A percentile compares a stretch with the other conserved stretches of the same genome.
phyloP scores from a whole-genome alignment of 2,329 filamentous ascomycete genomes.

The Fusarium sp. region DNA sequence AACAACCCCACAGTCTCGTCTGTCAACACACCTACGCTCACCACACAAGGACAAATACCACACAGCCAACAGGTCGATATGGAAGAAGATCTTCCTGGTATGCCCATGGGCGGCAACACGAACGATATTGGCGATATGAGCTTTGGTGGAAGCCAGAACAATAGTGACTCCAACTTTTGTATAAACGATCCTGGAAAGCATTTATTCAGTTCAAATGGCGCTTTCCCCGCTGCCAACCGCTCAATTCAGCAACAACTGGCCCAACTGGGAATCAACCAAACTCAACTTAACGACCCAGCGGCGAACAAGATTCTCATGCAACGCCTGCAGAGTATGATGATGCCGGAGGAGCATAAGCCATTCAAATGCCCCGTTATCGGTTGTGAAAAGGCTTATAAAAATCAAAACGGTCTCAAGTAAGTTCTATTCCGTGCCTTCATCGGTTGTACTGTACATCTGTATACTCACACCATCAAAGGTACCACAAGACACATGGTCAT shows the following conservation, averaged over 20 bases:
- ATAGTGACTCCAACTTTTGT: slow-evolving; percentile 65
- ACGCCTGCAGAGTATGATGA: slow-evolving; percentile 72
- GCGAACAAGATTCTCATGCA: slow-evolving; percentile 73
- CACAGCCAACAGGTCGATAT: slow-evolving; percentile 73
- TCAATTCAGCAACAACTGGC: slow-evolving; percentile 77
- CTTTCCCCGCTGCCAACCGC: slow-evolving; percentile 74
- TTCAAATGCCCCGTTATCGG: slow-evolving; percentile 98
- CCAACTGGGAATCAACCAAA: slow-evolving; percentile 81
- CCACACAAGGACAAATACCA: slow-evolving; percentile 80
- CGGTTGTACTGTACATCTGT: background rate
- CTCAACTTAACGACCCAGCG: slow-evolving; percentile 84
- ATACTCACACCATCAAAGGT: slow-evolving; percentile 60
- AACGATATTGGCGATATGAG: slow-evolving; percentile 66
- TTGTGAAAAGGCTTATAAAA: slow-evolving; percentile 99
- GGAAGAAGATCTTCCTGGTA: slow-evolving; percentile 79
- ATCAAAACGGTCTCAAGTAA: slow-evolving; percentile 98
- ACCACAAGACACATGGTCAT: slow-evolving; percentile 88
- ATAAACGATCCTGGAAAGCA: slow-evolving; percentile 97
- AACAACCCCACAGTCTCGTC: slow-evolving; percentile 98
- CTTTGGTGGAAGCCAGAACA: slow-evolving; percentile 63
- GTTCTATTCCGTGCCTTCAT: slow-evolving; percentile 45
- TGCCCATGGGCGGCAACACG: slow-evolving; percentile 72
- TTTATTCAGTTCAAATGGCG: slow-evolving; percentile 87
- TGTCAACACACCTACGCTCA: slow-evolving; percentile 93
- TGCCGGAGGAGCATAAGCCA: slow-evolving; percentile 94